Evolutionary conservation across 2,329 filamentous ascomycete genomes (phyloP).

Genomic region (Colletotrichum cuscutae): DNA sequence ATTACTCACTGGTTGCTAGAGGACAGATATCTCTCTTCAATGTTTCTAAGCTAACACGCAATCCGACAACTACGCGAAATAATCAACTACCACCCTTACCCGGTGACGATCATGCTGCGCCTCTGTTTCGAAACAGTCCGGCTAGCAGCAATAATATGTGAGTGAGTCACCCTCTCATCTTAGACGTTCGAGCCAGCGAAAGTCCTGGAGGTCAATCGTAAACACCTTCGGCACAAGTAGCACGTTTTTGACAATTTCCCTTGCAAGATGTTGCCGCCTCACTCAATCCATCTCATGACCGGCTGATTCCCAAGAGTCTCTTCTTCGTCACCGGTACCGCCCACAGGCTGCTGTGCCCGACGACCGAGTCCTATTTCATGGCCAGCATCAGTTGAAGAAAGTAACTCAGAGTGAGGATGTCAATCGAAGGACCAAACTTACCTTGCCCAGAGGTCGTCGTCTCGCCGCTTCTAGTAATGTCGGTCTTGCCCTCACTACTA

Average conservation of each 20-base stretch:
- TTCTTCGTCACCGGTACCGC: background rate
- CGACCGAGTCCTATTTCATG: background rate
- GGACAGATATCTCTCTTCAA: background rate
- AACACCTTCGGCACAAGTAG: background rate
- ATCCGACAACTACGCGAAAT: background rate
- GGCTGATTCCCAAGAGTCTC: background rate
- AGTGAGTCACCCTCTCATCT: background rate
- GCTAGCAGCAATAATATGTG: background rate
- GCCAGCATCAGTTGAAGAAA: background rate
- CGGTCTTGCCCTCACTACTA: background rate
- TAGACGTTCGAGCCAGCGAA: background rate
- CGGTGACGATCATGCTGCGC: background rate
- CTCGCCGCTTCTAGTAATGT: background rate
- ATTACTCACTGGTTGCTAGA: background rate
- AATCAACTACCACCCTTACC: background rate
- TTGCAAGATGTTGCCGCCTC: background rate
- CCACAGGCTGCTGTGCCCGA: background rate
- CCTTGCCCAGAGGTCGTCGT: background rate
- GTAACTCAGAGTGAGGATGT: too few relatives aligned
- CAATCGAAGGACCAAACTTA: background rate
- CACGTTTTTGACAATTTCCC: background rate
- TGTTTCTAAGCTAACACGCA: background rate
- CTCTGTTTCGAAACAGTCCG: background rate
- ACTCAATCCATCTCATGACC: background rate
- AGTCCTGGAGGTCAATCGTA: background rate